Conservation (phyloP, 2,329 filamentous ascomycete genomes). For the Blumeria graminis region DNA sequence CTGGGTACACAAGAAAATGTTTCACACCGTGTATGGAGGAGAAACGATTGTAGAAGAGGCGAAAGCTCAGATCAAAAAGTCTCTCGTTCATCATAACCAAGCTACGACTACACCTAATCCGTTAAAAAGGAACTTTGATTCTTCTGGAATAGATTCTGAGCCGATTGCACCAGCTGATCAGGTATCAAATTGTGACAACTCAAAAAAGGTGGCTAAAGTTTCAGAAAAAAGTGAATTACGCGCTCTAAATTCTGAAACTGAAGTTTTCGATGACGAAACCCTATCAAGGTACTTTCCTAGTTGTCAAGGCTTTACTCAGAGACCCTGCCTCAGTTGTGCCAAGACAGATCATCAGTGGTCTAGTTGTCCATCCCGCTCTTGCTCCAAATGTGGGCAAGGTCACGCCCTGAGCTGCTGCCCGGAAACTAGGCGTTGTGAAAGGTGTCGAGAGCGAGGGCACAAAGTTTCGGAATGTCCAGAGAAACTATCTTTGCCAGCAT, state of each 20-base stretch:
- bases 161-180: not conserved
- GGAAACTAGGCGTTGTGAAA: constrained; percentile 24
- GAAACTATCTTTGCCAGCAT: constrained; percentile 26
- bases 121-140: not conserved
- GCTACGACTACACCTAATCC: not conserved
- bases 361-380: constrained; percentile 22
- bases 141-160: not conserved
- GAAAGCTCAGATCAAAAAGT: not conserved
- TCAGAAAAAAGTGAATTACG: not conserved
- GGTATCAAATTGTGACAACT: not conserved
- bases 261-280: constrained; percentile 23
- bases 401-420: constrained; percentile 30
- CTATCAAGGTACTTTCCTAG: constrained; percentile 15
- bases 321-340: constrained; percentile 27
- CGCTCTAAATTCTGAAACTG: constrained; percentile 1
- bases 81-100: not conserved
- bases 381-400: constrained; percentile 22
- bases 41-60: not conserved
- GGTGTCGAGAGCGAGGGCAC: constrained; percentile 41
- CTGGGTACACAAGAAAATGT: not conserved
- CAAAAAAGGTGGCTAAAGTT: not conserved
- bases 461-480: constrained; percentile 25
- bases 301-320: constrained; percentile 5
- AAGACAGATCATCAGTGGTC: constrained; percentile 21
- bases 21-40: not conserved